Conservation (phyloP, 805 yeast species). For the Zygotorulaspora florentina region DNA sequence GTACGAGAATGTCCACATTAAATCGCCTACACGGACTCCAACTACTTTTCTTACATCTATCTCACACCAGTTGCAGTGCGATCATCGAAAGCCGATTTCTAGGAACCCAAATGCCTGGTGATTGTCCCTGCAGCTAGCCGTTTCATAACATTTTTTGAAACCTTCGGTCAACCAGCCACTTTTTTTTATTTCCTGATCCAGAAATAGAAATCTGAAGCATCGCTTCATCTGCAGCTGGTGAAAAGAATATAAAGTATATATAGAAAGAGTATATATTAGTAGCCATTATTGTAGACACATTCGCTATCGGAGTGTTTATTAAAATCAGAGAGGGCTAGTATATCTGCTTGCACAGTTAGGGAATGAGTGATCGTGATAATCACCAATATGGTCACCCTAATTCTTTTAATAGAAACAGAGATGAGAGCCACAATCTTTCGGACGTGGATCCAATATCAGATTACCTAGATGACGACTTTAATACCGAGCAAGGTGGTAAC, state of each 20-base stretch:
- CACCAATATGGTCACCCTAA: slow-evolving; percentile 3
- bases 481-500: neutral
- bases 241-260: neutral
- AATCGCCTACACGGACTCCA: too few relatives aligned
- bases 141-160: neutral
- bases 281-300: neutral
- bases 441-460: neutral
- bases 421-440: neutral
- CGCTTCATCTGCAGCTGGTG: neutral
- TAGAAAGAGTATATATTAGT: neutral
- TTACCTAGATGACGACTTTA: neutral
- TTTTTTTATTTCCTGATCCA: neutral
- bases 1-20: too few relatives aligned
- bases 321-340: too few relatives aligned
- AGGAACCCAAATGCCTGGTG: neutral
- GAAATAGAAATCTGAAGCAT: neutral
- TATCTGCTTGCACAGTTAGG: neutral
- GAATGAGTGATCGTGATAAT: slow-evolving; percentile 7
- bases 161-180: slow-evolving; percentile 1
- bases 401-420: slow-evolving; percentile 9
- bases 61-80: too few relatives aligned
- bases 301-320: too few relatives aligned
- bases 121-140: neutral
- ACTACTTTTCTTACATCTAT: too few relatives aligned
- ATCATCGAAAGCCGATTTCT: neutral